Evolutionary conservation across 176 grass and related monocot species (phyloP), one percentile per base, ranked within the genome.

Genomic region (Triticum turgidum): DNA sequence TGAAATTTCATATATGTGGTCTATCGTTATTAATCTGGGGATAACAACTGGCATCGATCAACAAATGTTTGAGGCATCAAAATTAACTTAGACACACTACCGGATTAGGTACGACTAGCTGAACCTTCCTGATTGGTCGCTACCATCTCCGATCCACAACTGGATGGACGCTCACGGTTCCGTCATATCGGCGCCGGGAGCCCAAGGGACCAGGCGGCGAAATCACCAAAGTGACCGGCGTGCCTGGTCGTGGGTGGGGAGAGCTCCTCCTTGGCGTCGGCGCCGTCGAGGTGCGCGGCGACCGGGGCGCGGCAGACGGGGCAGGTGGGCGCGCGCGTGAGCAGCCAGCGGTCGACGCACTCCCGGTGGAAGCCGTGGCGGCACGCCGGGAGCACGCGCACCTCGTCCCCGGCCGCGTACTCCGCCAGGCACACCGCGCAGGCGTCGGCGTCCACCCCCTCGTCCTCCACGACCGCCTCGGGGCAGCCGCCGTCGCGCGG

Each of bases 301-400:
- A 87, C 45, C 10, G 47, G 1, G 15, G 44, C 52, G 39, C 91
- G 91, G 77, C 91, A 90, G 1, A 90, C 34, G 6, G 91, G 91
- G 81, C 88, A 90, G 39, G 85, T 85, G 20, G 77, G 78, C 71
- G 78, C 72, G 24, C 85, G 82, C 45, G 66, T 78, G 85, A 90
- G 85, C 65, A 93, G 73, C 91, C 91, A 93, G 17, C 63, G 82
- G 59, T 93, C 91, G 25, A 93, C 86, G 86, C 91, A 93, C 4
- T 88, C 72, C 45, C 65, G 63, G 73, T 93, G 91, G 88, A 90
- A 93, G 8, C 71, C 79, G 47, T 90, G 91, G 11, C 73, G 2
- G 78, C 91, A 93, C 21, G 51, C 35, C 1, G 85, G 88, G 35
- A 93, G 54, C 72, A 80, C 78, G 45, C 85, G 91, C 72, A 88